Evolutionary conservation across 345 rosid species (phyloP), one percentile per base, ranked within the genome.

Genomic region (Bruguiera parviflora): DNA sequence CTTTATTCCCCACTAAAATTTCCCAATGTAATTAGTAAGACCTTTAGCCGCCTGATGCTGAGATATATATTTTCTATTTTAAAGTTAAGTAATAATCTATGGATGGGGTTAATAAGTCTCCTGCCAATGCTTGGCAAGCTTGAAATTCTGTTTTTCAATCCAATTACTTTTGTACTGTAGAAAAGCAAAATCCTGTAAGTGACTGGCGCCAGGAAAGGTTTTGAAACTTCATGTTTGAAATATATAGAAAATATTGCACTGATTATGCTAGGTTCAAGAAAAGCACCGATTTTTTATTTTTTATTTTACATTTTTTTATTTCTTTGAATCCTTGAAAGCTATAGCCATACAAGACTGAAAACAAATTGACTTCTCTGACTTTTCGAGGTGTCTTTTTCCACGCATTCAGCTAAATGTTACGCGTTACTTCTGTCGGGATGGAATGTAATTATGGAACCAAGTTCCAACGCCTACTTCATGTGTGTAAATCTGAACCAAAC

Each of bases 391-490:
- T 83, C 84, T 35, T 78, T 83, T 69, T 76, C 84, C 63, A 61
- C 35, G 63, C 66, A 79, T 65, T 61, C 71, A 79, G 71, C n/a
- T 69, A 53, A 59, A 63, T 77, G 63, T 58, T 53, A 67, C 68
- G 84, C 85, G 79, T 77, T 81, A 77, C 81, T 80, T 73, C 75
- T 65, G 74, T 78, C 69, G 75, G 62, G 83, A 68, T 80, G 75
- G 74, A 78, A 75, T 73, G 77, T 78, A 79, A 84, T 81, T 76
- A 78, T 76, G 81, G 78, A 86, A 76, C 73, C 91, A 86, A 85
- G 83, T 88, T 81, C 87, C 91, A 82, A 86, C 65, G 78, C 81
- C 72, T 46, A 64, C 53, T 76, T 76, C 75, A 76, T 65, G 28
- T 65, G 67, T 61, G 69, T 61, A 61, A 62, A 63, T 55, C 67